Conservation (phyloP, 179 eudicot genomes). For the Camellia oleifera region DNA sequence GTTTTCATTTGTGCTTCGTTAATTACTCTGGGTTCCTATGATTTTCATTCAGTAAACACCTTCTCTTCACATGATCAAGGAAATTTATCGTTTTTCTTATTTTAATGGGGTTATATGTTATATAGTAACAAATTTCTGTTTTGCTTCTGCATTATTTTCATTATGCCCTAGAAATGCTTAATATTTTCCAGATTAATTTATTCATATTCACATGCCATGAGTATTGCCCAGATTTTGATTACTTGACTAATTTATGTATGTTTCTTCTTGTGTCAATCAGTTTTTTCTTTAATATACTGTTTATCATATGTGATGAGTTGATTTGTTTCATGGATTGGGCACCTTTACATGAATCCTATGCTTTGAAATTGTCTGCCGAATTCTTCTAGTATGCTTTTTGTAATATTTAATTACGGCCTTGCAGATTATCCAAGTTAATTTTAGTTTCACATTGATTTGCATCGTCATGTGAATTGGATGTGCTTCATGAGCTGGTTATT, state of each 20-base stretch:
- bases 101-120: background rate
- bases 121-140: background rate
- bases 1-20: background rate
- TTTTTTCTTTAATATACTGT: background rate
- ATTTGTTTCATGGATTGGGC: background rate
- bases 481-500: background rate
- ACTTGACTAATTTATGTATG: too few species aligned
- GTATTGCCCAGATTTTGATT: background rate
- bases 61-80: background rate
- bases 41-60: background rate
- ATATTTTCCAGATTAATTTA: too few species aligned
- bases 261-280: too few species aligned
- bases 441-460: background rate
- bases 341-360: background rate
- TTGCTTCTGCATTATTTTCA: background rate
- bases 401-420: background rate
- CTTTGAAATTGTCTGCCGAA: background rate
- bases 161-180: too few species aligned
- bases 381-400: background rate
- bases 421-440: slow-evolving; percentile 2
- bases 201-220: background rate
- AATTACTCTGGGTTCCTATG: background rate
- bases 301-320: background rate
- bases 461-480: too few species aligned
- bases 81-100: background rate